Conservation (phyloP, 192 early-diverging fungal genomes). For the Mortierella antarctica region DNA sequence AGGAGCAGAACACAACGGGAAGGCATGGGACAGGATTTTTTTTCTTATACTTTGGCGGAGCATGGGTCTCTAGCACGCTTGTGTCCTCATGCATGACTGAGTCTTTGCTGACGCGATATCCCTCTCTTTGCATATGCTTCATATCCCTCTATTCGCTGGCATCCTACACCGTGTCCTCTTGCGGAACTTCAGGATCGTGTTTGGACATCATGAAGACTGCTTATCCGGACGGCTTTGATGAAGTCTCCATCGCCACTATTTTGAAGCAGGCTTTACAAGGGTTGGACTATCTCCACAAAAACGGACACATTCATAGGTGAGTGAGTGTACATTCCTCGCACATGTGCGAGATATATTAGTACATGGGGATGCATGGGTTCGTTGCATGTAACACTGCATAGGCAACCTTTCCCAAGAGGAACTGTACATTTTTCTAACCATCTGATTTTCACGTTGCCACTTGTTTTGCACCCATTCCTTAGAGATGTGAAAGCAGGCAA, state of each 20-base stretch:
- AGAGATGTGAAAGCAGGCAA: constrained; percentile 81
- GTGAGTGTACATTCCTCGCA: not conserved
- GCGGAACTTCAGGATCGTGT: constrained; percentile 69
- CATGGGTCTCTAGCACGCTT: not conserved
- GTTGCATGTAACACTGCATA: not conserved
- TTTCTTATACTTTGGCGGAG: constrained; percentile 2
- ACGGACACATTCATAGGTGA: constrained; percentile 71
- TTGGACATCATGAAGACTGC: constrained; percentile 91
- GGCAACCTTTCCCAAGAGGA: not conserved
- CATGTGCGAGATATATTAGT: not conserved
- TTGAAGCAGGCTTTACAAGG: constrained; percentile 80
- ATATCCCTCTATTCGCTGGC: no score
- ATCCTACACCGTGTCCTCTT: not conserved
- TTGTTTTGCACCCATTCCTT: not conserved
- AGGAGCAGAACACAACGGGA: not conserved
- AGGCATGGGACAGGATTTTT: not conserved
- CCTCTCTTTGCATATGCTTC: not conserved
- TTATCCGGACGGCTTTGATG: constrained; percentile 86
- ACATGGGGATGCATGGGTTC: not conserved
- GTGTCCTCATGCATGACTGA: constrained; percentile 6
- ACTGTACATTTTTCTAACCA: not conserved
- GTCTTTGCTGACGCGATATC: constrained; percentile 4
- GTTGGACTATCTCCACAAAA: constrained; percentile 73
- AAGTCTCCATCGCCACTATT: constrained; percentile 81
- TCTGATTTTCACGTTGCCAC: not conserved